Percentiles rank a stretch among this genome's conserved stretches.
Evolutionary conservation across 257 asterid species (phyloP).

Genomic region (Coffea canephora): DNA sequence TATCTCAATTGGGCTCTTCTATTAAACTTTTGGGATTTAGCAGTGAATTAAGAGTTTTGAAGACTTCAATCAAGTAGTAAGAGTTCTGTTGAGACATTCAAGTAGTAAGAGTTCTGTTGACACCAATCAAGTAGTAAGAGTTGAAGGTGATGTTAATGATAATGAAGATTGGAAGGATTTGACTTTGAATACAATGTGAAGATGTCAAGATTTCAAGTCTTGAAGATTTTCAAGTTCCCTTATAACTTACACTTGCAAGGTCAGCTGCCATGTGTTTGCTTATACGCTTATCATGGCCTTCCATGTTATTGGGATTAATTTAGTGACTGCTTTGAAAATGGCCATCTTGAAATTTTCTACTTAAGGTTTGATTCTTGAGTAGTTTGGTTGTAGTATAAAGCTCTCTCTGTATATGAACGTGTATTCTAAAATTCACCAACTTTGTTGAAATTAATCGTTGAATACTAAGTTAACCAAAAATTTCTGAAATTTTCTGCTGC

Average conservation of each 20-base stretch:
- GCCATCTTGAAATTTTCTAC: conserved; percentile 1
- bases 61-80: conserved; percentile 38
- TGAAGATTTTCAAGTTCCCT: conserved; percentile 58
- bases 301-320: conserved; percentile 40
- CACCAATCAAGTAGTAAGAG: conserved; percentile 73
- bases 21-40: conserved; percentile 41
- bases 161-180: conserved; percentile 78
- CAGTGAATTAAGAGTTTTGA: conserved; percentile 50
- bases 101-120: conserved; percentile 51
- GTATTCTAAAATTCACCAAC: not conserved
- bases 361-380: not conserved
- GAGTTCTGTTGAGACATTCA: conserved; percentile 30
- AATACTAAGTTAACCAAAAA: not conserved
- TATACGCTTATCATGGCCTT: conserved; percentile 58
- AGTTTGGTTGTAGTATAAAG: not conserved
- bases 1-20: conserved; percentile 26
- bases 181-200: conserved; percentile 81
- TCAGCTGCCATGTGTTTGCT: conserved; percentile 91
- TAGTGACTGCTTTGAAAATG: not conserved
- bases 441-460: not conserved
- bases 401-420: not conserved
- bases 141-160: conserved; percentile 84
- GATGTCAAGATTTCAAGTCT: conserved; percentile 61
- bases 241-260: conserved; percentile 43
- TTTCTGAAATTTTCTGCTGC: not conserved